Conservation (phyloP, 495 filamentous ascomycete genomes). For the Podospora anserina region DNA sequence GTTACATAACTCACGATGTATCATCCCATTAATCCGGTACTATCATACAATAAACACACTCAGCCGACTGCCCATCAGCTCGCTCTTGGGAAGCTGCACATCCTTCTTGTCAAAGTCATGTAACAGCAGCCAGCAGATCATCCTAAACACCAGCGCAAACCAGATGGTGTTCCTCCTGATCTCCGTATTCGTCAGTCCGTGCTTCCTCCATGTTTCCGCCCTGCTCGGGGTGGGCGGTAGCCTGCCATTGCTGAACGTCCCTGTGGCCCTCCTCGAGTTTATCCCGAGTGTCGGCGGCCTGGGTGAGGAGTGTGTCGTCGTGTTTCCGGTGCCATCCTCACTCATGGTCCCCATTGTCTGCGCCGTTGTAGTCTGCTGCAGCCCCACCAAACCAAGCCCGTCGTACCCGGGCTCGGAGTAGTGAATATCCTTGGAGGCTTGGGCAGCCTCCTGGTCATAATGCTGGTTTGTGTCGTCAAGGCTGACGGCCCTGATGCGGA, state of each 20-base stretch:
- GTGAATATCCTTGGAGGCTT: conserved; percentile 18
- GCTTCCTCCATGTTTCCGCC: conserved; percentile 1
- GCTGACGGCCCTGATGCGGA: conserved; percentile 18
- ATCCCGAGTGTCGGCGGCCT: not conserved
- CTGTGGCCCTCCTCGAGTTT: not conserved
- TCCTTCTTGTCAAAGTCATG: conserved; percentile 46
- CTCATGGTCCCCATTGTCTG: not conserved
- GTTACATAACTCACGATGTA: no score
- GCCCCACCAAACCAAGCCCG: not conserved
- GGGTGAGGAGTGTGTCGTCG: not conserved
- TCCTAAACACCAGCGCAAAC: conserved; percentile 42
- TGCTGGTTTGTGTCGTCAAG: conserved; percentile 10
- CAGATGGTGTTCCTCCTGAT: conserved; percentile 34
- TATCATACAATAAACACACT: conserved; percentile 38
- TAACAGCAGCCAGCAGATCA: conserved; percentile 47
- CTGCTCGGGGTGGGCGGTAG: not conserved
- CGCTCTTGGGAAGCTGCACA: conserved; percentile 38
- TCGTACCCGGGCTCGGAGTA: not conserved
- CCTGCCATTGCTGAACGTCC: not conserved
- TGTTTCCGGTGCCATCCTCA: not conserved
- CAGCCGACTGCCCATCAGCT: conserved; percentile 40
- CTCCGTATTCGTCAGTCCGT: conserved; percentile 10
- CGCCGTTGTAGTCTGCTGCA: not conserved
- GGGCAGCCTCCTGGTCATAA: conserved; percentile 18
- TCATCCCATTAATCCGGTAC: not conserved